A percentile compares a stretch with the other conserved stretches of the same genome.
Evolutionary conservation across 2,329 filamentous ascomycete genomes (phyloP).

Genomic region (Epichloe coenophiala): DNA sequence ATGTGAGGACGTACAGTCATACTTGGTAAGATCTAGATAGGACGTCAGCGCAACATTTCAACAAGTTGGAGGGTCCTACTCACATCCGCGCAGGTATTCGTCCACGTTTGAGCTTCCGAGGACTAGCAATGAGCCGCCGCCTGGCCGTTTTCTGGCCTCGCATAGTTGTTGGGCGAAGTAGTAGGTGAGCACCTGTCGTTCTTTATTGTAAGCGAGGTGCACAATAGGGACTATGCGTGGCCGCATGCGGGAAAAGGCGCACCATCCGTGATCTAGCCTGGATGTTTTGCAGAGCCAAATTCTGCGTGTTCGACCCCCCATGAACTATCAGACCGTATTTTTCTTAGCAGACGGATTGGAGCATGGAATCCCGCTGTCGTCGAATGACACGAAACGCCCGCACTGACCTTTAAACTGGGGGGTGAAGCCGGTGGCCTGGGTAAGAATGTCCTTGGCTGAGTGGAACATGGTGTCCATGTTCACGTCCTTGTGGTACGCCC

Average conservation of each 20-base stretch:
- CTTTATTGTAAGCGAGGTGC: background rate
- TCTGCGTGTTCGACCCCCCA: constrained; percentile 44
- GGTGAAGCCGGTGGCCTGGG: constrained; percentile 40
- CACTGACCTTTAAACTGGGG: constrained; percentile 40
- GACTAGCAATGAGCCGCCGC: constrained; percentile 14
- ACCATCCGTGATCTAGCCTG: constrained; percentile 54
- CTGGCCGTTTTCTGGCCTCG: constrained; percentile 10
- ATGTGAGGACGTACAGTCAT: constrained; percentile 10
- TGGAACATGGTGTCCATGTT: constrained; percentile 47
- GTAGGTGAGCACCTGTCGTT: background rate
- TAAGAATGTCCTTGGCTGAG: constrained; percentile 46
- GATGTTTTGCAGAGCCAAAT: constrained; percentile 52
- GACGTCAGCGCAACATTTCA: background rate
- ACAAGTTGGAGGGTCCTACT: background rate
- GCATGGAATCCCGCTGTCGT: background rate
- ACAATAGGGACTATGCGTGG: background rate
- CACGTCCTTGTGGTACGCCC: constrained; percentile 57
- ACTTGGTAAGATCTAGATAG: constrained; percentile 19
- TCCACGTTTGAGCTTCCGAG: constrained; percentile 17
- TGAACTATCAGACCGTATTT: constrained; percentile 22
- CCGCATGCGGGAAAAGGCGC: background rate
- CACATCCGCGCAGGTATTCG: constrained; percentile 10
- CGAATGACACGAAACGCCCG: background rate
- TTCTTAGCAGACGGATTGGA: constrained; percentile 1
- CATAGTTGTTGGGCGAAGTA: constrained; percentile 34